Conservation (phyloP, 164 flowering plant genomes). For the Aristolochia californica region DNA sequence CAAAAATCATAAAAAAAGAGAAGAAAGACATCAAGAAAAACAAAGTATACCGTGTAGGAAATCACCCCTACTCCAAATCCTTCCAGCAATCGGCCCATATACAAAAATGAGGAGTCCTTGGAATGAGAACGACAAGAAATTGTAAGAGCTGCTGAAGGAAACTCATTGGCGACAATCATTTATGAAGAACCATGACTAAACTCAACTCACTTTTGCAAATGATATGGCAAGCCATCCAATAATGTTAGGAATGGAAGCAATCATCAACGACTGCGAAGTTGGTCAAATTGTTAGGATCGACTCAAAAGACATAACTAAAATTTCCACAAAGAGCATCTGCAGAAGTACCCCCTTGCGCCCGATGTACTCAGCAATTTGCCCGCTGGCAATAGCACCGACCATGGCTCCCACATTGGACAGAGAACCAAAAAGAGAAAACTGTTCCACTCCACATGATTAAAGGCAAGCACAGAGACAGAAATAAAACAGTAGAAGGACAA, state of each 20-base stretch:
- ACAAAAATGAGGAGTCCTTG: constrained; percentile 60
- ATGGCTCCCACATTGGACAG: constrained; percentile 66
- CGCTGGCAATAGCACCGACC: constrained; percentile 77
- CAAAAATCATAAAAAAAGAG: too few relatives aligned
- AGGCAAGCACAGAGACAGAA: too few relatives aligned
- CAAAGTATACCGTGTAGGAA: constrained; percentile 42
- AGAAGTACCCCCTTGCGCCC: constrained; percentile 57
- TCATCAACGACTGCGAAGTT: constrained; percentile 51
- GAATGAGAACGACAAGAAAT: not conserved
- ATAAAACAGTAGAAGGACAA: too few relatives aligned
- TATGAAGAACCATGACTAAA: not conserved
- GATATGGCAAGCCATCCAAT: constrained; percentile 83
- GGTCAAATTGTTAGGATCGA: not conserved
- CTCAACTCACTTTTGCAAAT: too few relatives aligned
- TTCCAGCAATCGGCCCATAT: constrained; percentile 69
- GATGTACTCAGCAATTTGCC: constrained; percentile 60
- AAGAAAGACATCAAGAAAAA: not conserved
- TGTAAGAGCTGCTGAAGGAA: not conserved
- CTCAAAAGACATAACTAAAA: not conserved
- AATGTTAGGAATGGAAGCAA: constrained; percentile 68
- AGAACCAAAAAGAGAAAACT: constrained; percentile 66
- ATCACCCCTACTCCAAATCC: constrained; percentile 76
- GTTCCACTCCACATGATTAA: constrained; percentile 2
- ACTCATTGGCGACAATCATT: not conserved
- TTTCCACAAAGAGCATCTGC: not conserved